phyloP scores from a whole-genome alignment of 78 protist species.

The Diacronema lutheri region DNA sequence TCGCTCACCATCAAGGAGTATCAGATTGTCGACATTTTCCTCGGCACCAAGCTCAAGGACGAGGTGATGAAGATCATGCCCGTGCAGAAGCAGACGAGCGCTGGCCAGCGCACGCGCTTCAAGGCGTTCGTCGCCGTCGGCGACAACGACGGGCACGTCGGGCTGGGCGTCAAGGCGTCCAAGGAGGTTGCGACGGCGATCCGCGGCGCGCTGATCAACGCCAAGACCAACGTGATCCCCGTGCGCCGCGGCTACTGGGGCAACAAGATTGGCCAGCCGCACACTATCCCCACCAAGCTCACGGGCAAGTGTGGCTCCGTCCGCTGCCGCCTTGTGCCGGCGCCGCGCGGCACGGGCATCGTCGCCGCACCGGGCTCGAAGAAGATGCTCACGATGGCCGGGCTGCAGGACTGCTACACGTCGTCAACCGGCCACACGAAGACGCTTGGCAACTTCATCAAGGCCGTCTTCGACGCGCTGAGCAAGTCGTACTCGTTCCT shows the following conservation, averaged over 20 bases:
- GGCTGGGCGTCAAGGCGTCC: slow-evolving; percentile 98
- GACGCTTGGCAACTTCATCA: slow-evolving; percentile 98
- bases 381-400: slow-evolving; percentile 96
- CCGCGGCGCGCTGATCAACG: slow-evolving; percentile 93
- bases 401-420: slow-evolving; percentile 98
- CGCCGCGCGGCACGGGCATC: slow-evolving; percentile 99
- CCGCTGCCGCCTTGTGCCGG: slow-evolving; percentile 96
- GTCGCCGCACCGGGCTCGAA: slow-evolving; percentile 97
- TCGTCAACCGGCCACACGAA: slow-evolving; percentile 91
- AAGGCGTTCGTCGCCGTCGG: slow-evolving; percentile 92
- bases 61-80: slow-evolving; percentile 98
- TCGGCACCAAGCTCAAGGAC: slow-evolving; percentile 82
- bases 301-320: slow-evolving; percentile 99
- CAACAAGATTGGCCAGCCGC: slow-evolving; percentile 96
- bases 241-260: slow-evolving; percentile 99
- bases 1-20: slow-evolving; percentile 99
- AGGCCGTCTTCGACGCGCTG: slow-evolving; percentile 95
- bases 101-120: slow-evolving; percentile 99
- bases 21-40: slow-evolving; percentile 95
- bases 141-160: slow-evolving; percentile 98
- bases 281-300: slow-evolving; percentile 99
- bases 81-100: slow-evolving; percentile 99
- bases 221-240: slow-evolving; percentile 97
- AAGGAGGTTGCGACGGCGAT: slow-evolving; percentile 99
- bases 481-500: slow-evolving; percentile 88